These are phyloP conservation scores for Forsythia viridissima DNA, from an alignment of 257 asterid genomes.

Conservation along the genomic window DNA sequence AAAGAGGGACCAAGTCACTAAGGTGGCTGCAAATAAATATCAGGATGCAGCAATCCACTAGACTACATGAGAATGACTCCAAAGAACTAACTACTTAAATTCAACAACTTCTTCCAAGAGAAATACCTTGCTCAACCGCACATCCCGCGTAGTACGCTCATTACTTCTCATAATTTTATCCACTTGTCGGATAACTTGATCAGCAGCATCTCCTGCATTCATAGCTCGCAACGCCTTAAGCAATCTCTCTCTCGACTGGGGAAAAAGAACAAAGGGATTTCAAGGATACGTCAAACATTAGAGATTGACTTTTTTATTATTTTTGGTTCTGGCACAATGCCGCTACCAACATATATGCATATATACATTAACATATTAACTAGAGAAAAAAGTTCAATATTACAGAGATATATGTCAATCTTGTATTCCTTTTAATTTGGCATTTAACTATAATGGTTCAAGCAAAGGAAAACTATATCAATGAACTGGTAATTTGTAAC, in stretches of 20 bases:
- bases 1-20: slow-evolving; percentile 24
- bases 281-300: slow-evolving; percentile 16
- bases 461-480: background rate
- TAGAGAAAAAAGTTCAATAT: background rate
- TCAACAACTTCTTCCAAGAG: slow-evolving; percentile 2
- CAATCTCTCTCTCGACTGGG: slow-evolving; percentile 86
- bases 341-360: background rate
- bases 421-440: background rate
- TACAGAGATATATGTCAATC: slow-evolving; percentile 5
- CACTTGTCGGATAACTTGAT: slow-evolving; percentile 83
- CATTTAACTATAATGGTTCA: background rate
- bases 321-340: slow-evolving; percentile 14
- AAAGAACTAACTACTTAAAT: slow-evolving; percentile 1
- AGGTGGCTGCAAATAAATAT: slow-evolving; percentile 3
- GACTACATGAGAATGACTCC: slow-evolving; percentile 10
- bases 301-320: background rate
- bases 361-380: background rate
- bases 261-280: slow-evolving; percentile 20
- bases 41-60: slow-evolving; percentile 17
- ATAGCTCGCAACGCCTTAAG: slow-evolving; percentile 77
- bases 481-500: background rate
- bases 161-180: slow-evolving; percentile 81
- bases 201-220: slow-evolving; percentile 99
- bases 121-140: slow-evolving; percentile 68
- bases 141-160: slow-evolving; percentile 85